These are phyloP conservation scores for Boletus tylopilopsis DNA, from an alignment of 768 basidiomycete genomes.

Conservation along the genomic window DNA sequence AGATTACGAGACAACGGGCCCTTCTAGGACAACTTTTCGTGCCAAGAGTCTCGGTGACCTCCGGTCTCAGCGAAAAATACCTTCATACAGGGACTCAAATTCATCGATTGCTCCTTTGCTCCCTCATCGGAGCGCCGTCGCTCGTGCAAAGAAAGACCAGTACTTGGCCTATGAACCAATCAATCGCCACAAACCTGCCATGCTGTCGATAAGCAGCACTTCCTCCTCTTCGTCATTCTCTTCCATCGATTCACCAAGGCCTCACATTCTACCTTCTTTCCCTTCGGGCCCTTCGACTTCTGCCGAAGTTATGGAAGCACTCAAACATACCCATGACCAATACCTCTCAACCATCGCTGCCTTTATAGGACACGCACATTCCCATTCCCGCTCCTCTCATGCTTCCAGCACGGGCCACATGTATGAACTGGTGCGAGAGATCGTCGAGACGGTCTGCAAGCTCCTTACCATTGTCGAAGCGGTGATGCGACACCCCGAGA, in stretches of 20 bases:
- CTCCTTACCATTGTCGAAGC: slow-evolving; percentile 89
- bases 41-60: slow-evolving; percentile 56
- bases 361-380: slow-evolving; percentile 96
- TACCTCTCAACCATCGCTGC: slow-evolving; percentile 94
- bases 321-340: slow-evolving; percentile 83
- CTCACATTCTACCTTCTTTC: slow-evolving; percentile 48
- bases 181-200: slow-evolving; percentile 41
- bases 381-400: slow-evolving; percentile 85
- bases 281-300: slow-evolving; percentile 71
- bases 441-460: slow-evolving; percentile 90
- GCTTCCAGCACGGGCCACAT: slow-evolving; percentile 91
- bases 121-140: slow-evolving; percentile 27
- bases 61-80: slow-evolving; percentile 30
- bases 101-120: slow-evolving; percentile 34
- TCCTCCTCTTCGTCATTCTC: slow-evolving; percentile 70
- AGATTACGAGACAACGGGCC: slow-evolving; percentile 17
- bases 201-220: slow-evolving; percentile 62
- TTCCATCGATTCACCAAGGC: slow-evolving; percentile 51
- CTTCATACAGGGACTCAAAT: slow-evolving; percentile 36
- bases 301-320: slow-evolving; percentile 66
- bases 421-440: slow-evolving; percentile 92
- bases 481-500: slow-evolving; percentile 72
- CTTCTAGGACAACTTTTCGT: slow-evolving; percentile 35
- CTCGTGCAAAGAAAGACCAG: slow-evolving; percentile 37
- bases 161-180: slow-evolving; percentile 36